Percentiles rank a stretch among this genome's conserved stretches.
Conservation (phyloP, 1,139 yeast genomes). For the Saccharomyces uvarum region DNA sequence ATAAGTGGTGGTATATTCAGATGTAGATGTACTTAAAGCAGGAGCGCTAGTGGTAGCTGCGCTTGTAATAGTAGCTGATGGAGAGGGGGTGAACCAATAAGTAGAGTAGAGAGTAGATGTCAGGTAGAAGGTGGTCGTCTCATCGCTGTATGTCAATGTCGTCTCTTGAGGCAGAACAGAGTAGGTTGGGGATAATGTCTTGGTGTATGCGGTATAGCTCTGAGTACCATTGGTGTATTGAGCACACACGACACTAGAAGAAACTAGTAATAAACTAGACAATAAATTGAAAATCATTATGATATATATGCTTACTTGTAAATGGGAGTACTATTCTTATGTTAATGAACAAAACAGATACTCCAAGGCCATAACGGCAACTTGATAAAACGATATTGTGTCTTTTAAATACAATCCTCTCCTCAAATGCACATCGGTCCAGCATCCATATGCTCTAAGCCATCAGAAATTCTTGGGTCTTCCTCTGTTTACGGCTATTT, state of each 20-base stretch:
- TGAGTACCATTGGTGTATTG: conserved; percentile 15
- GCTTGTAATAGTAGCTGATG: conserved; percentile 3
- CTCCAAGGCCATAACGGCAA: not conserved
- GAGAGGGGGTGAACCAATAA: conserved; percentile 14
- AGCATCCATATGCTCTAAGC: not conserved
- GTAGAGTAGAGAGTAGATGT: conserved; percentile 23
- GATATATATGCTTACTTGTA: not conserved
- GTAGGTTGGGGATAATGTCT: conserved; percentile 19
- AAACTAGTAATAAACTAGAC: not conserved
- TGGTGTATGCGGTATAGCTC: conserved; percentile 15
- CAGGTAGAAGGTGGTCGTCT: conserved; percentile 21
- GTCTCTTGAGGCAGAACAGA: conserved; percentile 15
- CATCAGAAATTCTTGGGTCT: conserved; percentile 1
- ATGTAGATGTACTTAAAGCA: conserved; percentile 1
- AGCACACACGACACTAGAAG: conserved; percentile 10
- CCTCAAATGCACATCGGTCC: not conserved
- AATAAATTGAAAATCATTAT: not conserved
- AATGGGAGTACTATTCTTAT: not conserved
- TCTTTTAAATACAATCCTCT: not conserved
- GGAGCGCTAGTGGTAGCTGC: not conserved
- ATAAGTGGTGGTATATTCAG: conserved; percentile 1
- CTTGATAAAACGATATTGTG: not conserved
- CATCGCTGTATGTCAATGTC: conserved; percentile 17
- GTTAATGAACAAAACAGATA: not conserved
- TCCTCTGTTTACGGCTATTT: not conserved